Evolutionary conservation across 768 basidiomycete species (phyloP).

Genomic region (Hygrophorus pudorinus): DNA sequence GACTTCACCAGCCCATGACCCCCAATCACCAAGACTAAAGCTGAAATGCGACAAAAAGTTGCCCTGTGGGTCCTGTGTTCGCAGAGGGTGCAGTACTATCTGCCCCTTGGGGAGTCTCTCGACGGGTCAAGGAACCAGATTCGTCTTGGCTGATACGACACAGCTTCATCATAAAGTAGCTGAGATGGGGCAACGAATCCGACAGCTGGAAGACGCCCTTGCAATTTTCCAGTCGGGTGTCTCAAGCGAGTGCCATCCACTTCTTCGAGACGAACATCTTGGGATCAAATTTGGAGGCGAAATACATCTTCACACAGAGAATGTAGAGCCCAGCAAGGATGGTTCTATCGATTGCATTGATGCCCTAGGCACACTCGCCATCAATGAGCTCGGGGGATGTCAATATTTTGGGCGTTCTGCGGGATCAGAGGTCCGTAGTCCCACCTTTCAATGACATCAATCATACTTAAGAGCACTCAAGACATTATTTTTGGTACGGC

Average conservation of each 20-base stretch:
- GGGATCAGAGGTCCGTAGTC: conserved; percentile 48
- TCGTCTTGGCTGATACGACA: conserved; percentile 57
- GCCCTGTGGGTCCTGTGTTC: conserved; percentile 60
- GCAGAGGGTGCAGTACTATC: conserved; percentile 57
- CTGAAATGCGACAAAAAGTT: conserved; percentile 80
- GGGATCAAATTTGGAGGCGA: conserved; percentile 20
- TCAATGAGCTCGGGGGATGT: conserved; percentile 50
- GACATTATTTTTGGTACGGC: conserved; percentile 16
- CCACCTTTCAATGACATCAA: not conserved
- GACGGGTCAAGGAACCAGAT: conserved; percentile 67
- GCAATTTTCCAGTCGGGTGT: conserved; percentile 36
- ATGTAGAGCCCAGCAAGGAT: conserved; percentile 6
- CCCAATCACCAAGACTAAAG: conserved; percentile 42
- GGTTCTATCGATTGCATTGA: conserved; percentile 34
- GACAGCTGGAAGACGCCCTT: conserved; percentile 54
- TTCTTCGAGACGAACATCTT: conserved; percentile 46
- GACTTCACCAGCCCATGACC: conserved; percentile 15
- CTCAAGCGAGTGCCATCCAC: conserved; percentile 47
- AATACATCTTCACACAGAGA: conserved; percentile 18
- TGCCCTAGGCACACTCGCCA: conserved; percentile 50
- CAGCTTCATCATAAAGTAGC: conserved; percentile 51
- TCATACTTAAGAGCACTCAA: too few relatives aligned
- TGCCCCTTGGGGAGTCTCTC: conserved; percentile 74
- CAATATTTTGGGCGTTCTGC: conserved; percentile 60
- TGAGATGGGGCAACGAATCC: conserved; percentile 42